Percentiles rank a stretch among this genome's conserved stretches.
Evolutionary conservation across 2,329 filamentous ascomycete genomes (phyloP).

Genomic region (Epichloe hybrida): DNA sequence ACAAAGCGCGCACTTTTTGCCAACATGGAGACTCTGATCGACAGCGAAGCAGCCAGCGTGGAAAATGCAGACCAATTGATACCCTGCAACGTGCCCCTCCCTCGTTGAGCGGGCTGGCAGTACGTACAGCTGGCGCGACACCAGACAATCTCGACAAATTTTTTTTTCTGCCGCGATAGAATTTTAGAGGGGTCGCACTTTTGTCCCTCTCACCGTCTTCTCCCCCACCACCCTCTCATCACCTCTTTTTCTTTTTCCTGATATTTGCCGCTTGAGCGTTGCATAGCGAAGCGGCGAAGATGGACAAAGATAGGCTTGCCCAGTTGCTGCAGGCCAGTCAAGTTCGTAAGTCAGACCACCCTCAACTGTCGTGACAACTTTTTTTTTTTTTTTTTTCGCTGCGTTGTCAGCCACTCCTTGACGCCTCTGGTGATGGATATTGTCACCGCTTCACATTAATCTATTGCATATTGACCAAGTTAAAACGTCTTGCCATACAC

Average conservation of each 20-base stretch:
- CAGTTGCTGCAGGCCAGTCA: constrained; percentile 78
- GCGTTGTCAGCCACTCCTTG: neutral
- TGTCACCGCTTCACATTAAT: too few species aligned
- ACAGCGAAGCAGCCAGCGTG: too few species aligned
- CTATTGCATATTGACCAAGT: too few species aligned
- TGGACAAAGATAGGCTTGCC: constrained; percentile 59
- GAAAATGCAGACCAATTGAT: neutral
- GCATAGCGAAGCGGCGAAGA: constrained; percentile 10
- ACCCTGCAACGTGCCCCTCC: neutral
- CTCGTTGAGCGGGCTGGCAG: constrained; percentile 3
- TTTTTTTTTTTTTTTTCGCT: neutral
- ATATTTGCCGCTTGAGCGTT: constrained; percentile 6
- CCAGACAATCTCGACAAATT: constrained; percentile 6
- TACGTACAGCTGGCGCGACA: neutral
- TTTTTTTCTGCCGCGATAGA: constrained; percentile 9
- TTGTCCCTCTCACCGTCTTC: constrained; percentile 6
- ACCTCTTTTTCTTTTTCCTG: constrained; percentile 4
- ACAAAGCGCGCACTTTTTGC: neutral
- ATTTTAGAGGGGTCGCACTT: constrained; percentile 5
- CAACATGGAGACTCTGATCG: too few species aligned
- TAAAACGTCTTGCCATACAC: too few species aligned
- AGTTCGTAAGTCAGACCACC: constrained; percentile 51
- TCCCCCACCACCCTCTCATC: neutral
- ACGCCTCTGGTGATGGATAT: too few species aligned
- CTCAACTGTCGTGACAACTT: neutral